phyloP scores from a whole-genome alignment of 106 monocot genomes.

The Dendrobium chrysotoxum region DNA sequence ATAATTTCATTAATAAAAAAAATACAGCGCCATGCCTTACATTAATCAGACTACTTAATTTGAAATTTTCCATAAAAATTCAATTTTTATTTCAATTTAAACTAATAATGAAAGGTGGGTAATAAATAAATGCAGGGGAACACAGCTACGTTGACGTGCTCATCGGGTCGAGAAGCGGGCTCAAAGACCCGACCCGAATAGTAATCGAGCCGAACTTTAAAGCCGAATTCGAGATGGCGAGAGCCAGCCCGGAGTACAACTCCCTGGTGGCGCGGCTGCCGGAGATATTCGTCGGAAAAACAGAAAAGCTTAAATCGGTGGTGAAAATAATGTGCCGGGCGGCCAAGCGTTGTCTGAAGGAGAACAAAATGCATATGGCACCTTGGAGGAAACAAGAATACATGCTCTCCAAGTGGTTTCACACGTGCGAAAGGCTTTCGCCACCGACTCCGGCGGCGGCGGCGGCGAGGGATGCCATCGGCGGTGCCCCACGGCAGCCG shows the following conservation, averaged over 20 bases:
- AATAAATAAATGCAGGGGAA: constrained; percentile 44
- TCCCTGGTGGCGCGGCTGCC: constrained; percentile 53
- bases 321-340: constrained; percentile 70
- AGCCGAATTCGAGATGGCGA: constrained; percentile 77
- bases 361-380: constrained; percentile 83
- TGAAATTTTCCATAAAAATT: no score
- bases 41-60: no score
- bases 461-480: neutral
- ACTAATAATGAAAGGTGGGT: neutral
- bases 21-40: no score
- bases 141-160: constrained; percentile 73
- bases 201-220: constrained; percentile 72
- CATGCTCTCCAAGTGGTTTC: constrained; percentile 82
- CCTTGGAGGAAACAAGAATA: constrained; percentile 94
- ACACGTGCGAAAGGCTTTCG: constrained; percentile 42
- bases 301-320: constrained; percentile 45
- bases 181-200: constrained; percentile 31
- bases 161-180: constrained; percentile 27
- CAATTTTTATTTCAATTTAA: no score
- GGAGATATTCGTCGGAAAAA: constrained; percentile 74
- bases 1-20: no score
- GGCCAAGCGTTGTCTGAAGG: constrained; percentile 87
- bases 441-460: neutral
- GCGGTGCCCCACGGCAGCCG: neutral
- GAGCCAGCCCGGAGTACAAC: constrained; percentile 56